Base-by-base conservation (phyloP, 2,329 filamentous ascomycete genomes). In the Arthroderma sp. region DNA sequence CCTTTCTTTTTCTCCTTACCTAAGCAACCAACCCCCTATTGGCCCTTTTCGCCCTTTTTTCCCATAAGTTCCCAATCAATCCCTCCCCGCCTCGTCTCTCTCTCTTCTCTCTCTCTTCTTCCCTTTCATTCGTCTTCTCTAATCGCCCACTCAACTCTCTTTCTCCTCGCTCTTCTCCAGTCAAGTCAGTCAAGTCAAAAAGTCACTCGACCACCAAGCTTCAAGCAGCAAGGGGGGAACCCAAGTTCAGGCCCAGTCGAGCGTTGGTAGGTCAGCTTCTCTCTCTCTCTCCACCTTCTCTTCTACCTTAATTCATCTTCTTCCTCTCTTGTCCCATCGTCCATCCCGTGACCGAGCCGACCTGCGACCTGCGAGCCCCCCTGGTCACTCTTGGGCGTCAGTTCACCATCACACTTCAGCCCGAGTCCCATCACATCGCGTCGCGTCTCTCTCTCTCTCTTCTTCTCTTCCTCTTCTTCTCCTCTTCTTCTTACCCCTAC, bases 261-360 rank as follows among this genome's bases (percentile, higher is more conserved):
- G n/a, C n/a, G n/a, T n/a, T n/a, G n/a, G n/a, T n/a, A n/a, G n/a
- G n/a, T n/a, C 15, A 3, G 4, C 15, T 49, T n/a, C 23, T 51
- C 33, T 31, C 4, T 4, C 23, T 19, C 15, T 11, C 11, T 8
- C 25, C n/a, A 7, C 13, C 23, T 28, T 2, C 2, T n/a, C 8
- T 49, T 31, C 19, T 31, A n/a, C 31, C 25, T 54, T 23, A 23
- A 7, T 23, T 13, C 35, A 38, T 21, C 25, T 54, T 23, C 11
- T 38, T 15, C 9, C 47, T 31, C 47, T 31, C 23, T 23, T 11
- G 15, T 33, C 21, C 23, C 21, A 23, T 28, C 23, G 11, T 23
- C 33, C 33, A 33, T 54, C 54, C 56, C 53, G 53, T 60, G 58
- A 57, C 58, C 43, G 58, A 51, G 54, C 44, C 11, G 25, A 33